phyloP scores from a whole-genome alignment of 352 stramenopile genomes.

The Phytophthora pluvialis region DNA sequence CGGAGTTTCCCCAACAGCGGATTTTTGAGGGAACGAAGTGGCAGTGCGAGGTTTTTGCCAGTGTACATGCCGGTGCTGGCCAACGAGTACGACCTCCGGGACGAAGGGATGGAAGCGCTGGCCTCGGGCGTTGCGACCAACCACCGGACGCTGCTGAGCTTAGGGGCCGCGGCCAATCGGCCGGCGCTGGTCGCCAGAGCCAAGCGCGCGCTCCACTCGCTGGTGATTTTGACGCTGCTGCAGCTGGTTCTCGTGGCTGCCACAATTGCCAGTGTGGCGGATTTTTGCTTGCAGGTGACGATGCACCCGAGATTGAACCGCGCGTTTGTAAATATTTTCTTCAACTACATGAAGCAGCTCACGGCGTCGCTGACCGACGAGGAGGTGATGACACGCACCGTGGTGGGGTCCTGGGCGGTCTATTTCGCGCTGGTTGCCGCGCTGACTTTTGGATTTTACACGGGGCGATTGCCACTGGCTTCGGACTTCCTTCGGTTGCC shows the following conservation, averaged over 20 bases:
- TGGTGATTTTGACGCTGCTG: constrained; percentile 50
- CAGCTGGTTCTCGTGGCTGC: constrained; percentile 55
- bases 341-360: constrained; percentile 72
- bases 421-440: constrained; percentile 52
- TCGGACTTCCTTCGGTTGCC: constrained; percentile 56
- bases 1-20: constrained; percentile 40
- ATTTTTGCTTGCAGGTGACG: constrained; percentile 76
- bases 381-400: constrained; percentile 60
- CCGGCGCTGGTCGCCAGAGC: constrained; percentile 31
- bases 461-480: constrained; percentile 54
- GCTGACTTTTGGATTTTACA: constrained; percentile 68
- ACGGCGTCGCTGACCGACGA: constrained; percentile 64
- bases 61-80: constrained; percentile 72
- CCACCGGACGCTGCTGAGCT: constrained; percentile 59
- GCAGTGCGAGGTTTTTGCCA: constrained; percentile 43
- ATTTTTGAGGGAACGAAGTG: constrained; percentile 38
- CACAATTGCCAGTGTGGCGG: constrained; percentile 69
- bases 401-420: constrained; percentile 58
- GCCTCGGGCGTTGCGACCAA: constrained; percentile 35
- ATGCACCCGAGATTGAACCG: constrained; percentile 73
- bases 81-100: constrained; percentile 56
- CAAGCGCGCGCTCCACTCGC: constrained; percentile 24
- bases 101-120: constrained; percentile 40
- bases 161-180: constrained; percentile 28
- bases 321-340: constrained; percentile 70